Conservation (phyloP, 176 grass and related monocot genomes). For the Triticum dicoccoides region DNA sequence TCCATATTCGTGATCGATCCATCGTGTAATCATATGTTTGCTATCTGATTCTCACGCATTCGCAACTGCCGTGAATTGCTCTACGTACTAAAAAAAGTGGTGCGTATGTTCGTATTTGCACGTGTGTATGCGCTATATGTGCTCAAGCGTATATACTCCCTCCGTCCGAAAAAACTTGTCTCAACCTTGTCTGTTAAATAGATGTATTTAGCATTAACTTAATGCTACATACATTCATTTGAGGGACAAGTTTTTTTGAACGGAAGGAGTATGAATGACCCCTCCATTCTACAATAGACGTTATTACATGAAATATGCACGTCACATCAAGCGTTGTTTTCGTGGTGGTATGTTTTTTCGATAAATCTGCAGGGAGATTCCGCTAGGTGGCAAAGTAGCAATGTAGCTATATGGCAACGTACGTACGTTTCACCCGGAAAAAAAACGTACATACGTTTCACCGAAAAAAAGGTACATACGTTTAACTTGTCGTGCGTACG, state of each 20-base stretch:
- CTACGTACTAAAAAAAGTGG: neutral
- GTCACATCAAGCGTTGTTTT: neutral
- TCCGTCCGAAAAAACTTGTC: too few species aligned
- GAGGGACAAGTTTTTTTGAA: too few species aligned
- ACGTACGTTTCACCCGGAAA: too few species aligned
- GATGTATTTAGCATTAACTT: too few species aligned
- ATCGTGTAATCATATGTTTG: neutral
- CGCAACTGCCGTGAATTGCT: too few species aligned
- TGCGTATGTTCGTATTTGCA: neutral
- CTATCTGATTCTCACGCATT: neutral
- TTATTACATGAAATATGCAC: too few species aligned
- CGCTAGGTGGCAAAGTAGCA: neutral
- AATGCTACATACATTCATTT: too few species aligned
- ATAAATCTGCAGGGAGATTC: neutral
- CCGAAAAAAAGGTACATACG: neutral
- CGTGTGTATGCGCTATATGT: neutral
- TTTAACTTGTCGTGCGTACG: neutral
- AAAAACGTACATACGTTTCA: neutral
- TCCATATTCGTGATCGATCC: neutral
- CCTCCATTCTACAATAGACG: too few species aligned
- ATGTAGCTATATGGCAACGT: neutral
- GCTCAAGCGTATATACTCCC: too few species aligned
- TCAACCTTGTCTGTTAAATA: too few species aligned
- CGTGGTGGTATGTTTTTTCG: neutral
- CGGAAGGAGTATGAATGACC: too few species aligned